Evolutionary conservation across 257 asterid species (phyloP).

Genomic region (Solanum paucissectum): DNA sequence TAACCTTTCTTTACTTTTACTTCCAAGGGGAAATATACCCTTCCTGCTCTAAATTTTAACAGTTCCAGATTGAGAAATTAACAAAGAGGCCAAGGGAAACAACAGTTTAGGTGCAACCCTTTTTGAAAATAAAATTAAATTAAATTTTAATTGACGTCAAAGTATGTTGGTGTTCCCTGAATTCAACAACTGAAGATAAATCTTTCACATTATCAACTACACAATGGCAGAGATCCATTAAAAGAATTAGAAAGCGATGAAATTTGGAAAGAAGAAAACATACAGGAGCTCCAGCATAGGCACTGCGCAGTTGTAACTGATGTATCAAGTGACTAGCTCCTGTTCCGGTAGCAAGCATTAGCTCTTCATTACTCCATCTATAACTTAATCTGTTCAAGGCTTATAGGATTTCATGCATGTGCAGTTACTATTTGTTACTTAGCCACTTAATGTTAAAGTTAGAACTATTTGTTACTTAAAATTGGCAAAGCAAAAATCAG

Average conservation of each 20-base stretch:
- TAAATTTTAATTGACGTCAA: not conserved
- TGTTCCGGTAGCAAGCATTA: conserved; percentile 75
- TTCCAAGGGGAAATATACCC: not conserved
- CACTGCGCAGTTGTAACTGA: conserved; percentile 51
- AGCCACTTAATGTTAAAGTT: not conserved
- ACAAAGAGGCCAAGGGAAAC: not conserved
- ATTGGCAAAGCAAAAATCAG: not conserved
- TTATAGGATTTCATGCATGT: not conserved
- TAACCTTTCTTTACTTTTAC: not conserved
- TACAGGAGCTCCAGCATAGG: conserved; percentile 65
- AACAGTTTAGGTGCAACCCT: not conserved
- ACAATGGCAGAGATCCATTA: not conserved
- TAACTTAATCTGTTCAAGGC: conserved; percentile 13
- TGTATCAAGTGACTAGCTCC: conserved; percentile 35
- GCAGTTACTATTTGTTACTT: not conserved
- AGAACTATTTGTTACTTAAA: not conserved
- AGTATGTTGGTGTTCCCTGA: not conserved
- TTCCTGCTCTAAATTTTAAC: not conserved
- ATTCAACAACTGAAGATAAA: not conserved
- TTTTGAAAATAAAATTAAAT: not conserved
- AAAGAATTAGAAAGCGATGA: not conserved
- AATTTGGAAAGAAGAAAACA: conserved; percentile 9
- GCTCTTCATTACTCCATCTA: conserved; percentile 70
- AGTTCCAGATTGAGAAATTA: not conserved
- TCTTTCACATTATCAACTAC: not conserved